Conservation (phyloP, 2,329 filamentous ascomycete species). For the Fusarium xyrophilum region DNA sequence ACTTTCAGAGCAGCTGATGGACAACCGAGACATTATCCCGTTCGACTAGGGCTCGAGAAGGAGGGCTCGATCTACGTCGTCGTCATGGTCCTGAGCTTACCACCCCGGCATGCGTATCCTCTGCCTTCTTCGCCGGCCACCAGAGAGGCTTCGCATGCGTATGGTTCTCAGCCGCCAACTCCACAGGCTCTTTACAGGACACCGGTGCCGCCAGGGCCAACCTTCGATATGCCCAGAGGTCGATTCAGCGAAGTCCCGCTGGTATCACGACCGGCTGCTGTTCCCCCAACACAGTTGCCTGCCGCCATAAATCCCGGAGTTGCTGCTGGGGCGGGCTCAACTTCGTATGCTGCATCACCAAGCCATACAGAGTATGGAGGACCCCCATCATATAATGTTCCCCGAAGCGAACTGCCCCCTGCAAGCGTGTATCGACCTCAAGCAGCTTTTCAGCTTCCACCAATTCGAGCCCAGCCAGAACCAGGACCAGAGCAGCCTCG, state of each 20-base stretch:
- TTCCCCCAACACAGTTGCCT: conserved; percentile 43
- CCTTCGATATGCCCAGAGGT: conserved; percentile 55
- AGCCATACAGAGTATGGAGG: conserved; percentile 55
- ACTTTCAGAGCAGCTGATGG: conserved; percentile 61
- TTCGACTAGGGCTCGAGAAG: conserved; percentile 65
- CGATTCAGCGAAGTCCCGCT: conserved; percentile 48
- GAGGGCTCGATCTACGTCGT: conserved; percentile 69
- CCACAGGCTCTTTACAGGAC: conserved; percentile 49
- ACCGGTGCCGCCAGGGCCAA: conserved; percentile 54
- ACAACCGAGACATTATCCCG: conserved; percentile 56
- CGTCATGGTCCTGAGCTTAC: conserved; percentile 55
- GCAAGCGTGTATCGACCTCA: conserved; percentile 44
- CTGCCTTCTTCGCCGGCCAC: conserved; percentile 53
- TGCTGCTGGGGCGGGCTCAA: conserved; percentile 2
- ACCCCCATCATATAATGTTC: conserved; percentile 59
- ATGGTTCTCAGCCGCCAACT: conserved; percentile 47
- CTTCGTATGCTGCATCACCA: conserved; percentile 55
- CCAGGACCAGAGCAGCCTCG: conserved; percentile 45
- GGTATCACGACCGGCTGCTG: conserved; percentile 33
- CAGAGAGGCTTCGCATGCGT: conserved; percentile 53
- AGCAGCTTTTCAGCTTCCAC: conserved; percentile 55
- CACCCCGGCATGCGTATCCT: conserved; percentile 51
- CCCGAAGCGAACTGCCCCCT: conserved; percentile 58
- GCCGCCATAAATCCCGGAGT: conserved; percentile 43
- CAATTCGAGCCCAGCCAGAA: conserved; percentile 53